Percentiles rank a stretch among this genome's conserved stretches.
phyloP scores from a whole-genome alignment of 179 eudicot genomes.

The Silene vulgaris region DNA sequence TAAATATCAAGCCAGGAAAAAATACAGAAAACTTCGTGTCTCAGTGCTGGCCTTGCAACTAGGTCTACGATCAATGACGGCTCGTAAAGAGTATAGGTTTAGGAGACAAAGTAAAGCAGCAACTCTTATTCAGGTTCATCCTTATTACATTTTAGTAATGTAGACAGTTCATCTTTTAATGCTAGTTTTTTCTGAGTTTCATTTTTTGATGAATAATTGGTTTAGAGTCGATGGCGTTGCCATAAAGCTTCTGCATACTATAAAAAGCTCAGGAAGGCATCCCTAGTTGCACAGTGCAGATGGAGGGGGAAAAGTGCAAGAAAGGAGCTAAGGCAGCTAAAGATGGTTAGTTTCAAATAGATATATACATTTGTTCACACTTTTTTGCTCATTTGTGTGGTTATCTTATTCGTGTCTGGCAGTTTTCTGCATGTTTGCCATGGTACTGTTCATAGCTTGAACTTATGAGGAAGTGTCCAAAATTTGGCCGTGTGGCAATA shows the following conservation, averaged over 20 bases:
- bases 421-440: not conserved
- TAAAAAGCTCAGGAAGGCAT: conserved; percentile 61
- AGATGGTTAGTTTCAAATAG: conserved; percentile 50
- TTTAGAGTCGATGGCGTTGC: conserved; percentile 74
- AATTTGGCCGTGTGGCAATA: not conserved
- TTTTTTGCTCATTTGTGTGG: conserved; percentile 19
- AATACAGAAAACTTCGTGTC: conserved; percentile 46
- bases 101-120: conserved; percentile 72
- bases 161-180: conserved; percentile 10
- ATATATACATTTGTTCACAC: not conserved
- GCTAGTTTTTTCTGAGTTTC: conserved; percentile 15
- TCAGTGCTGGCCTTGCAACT: conserved; percentile 64
- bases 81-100: conserved; percentile 51
- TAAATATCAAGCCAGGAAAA: conserved; percentile 47
- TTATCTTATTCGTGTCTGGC: not conserved
- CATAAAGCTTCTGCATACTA: conserved; percentile 58
- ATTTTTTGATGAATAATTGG: conserved; percentile 20
- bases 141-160: conserved; percentile 17
- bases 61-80: conserved; percentile 62
- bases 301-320: conserved; percentile 81
- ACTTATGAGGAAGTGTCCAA: not conserved
- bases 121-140: conserved; percentile 62
- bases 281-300: conserved; percentile 69
- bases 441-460: not conserved
- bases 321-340: conserved; percentile 70